Percentiles rank a stretch among this genome's conserved stretches.
Evolutionary conservation across 2,329 filamentous ascomycete species (phyloP).

Genomic region (Diplodia intermedia): DNA sequence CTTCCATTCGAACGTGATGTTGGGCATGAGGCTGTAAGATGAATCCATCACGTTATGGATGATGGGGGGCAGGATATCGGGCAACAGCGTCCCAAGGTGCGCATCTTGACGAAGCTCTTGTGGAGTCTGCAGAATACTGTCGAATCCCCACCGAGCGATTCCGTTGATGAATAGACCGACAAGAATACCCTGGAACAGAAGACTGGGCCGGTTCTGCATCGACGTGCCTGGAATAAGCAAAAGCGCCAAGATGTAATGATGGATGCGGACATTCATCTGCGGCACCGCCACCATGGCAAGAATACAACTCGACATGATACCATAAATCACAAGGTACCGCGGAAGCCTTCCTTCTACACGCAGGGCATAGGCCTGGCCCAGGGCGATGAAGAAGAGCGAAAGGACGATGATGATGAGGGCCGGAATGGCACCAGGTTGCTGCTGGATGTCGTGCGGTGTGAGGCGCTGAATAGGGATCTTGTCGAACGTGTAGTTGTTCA

Average conservation of each 20-base stretch:
- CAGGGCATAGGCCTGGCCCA: constrained; percentile 83
- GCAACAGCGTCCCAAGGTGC: constrained; percentile 66
- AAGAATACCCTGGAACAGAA: constrained; percentile 88
- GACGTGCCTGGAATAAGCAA: constrained; percentile 86
- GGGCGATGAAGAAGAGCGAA: constrained; percentile 69
- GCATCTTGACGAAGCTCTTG: constrained; percentile 67
- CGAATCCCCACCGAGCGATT: constrained; percentile 92
- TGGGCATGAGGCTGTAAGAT: constrained; percentile 53
- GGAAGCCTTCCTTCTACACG: constrained; percentile 82
- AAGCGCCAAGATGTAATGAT: constrained; percentile 92
- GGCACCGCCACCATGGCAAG: constrained; percentile 75
- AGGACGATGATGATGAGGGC: constrained; percentile 81
- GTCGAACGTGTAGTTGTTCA: constrained; percentile 95
- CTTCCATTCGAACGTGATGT: constrained; percentile 70
- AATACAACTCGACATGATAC: constrained; percentile 69
- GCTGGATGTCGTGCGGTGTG: constrained; percentile 85
- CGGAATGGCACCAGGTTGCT: constrained; percentile 86
- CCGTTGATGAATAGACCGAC: constrained; percentile 94
- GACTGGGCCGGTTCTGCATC: constrained; percentile 82
- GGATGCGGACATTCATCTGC: constrained; percentile 81
- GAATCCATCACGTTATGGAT: constrained; percentile 56
- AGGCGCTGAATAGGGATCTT: constrained; percentile 92
- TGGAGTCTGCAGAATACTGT: constrained; percentile 83
- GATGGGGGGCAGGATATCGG: constrained; percentile 51
- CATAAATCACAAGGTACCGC: constrained; percentile 79